A percentile compares a stretch with the other conserved stretches of the same genome.
Conservation (phyloP, 371 early-diverging fungal species). For the Chytridiales sp. region DNA sequence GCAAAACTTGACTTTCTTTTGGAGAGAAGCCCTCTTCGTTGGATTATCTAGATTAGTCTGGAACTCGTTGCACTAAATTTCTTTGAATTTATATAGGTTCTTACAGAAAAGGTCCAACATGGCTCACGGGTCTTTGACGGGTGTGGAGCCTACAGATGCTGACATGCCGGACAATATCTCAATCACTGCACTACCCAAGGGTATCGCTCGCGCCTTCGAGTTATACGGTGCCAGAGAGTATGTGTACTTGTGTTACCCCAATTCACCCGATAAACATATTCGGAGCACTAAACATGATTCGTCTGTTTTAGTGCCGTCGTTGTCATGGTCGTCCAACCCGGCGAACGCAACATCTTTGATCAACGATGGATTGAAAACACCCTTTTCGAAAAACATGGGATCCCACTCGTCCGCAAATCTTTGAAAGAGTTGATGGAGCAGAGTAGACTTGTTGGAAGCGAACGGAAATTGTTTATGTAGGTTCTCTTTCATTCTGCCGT, state of each 20-base stretch:
- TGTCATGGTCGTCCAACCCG: slow-evolving; percentile 87
- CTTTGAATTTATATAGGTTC: too few species aligned
- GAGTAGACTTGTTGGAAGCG: slow-evolving; percentile 56
- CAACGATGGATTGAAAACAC: slow-evolving; percentile 88
- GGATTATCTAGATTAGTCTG: too few species aligned
- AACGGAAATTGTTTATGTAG: slow-evolving; percentile 64
- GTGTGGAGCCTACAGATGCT: slow-evolving; percentile 20
- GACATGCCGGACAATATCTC: slow-evolving; percentile 71
- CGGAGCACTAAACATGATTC: neutral
- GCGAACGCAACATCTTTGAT: slow-evolving; percentile 93
- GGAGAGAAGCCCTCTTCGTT: too few species aligned
- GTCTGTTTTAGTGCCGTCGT: slow-evolving; percentile 67
- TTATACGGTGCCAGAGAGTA: slow-evolving; percentile 74
- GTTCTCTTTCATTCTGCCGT: slow-evolving; percentile 15
- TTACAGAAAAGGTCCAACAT: too few species aligned
- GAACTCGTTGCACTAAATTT: too few species aligned
- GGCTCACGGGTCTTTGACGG: slow-evolving; percentile 12
- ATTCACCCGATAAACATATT: neutral
- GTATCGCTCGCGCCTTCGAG: slow-evolving; percentile 78
- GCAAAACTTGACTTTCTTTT: too few species aligned
- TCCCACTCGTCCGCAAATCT: slow-evolving; percentile 65
- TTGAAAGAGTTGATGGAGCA: slow-evolving; percentile 62
- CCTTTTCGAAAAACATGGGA: slow-evolving; percentile 72
- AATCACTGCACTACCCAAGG: slow-evolving; percentile 69
- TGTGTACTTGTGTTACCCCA: slow-evolving; percentile 6